Conservation (phyloP, 768 basidiomycete genomes). For the Trametes villosa region DNA sequence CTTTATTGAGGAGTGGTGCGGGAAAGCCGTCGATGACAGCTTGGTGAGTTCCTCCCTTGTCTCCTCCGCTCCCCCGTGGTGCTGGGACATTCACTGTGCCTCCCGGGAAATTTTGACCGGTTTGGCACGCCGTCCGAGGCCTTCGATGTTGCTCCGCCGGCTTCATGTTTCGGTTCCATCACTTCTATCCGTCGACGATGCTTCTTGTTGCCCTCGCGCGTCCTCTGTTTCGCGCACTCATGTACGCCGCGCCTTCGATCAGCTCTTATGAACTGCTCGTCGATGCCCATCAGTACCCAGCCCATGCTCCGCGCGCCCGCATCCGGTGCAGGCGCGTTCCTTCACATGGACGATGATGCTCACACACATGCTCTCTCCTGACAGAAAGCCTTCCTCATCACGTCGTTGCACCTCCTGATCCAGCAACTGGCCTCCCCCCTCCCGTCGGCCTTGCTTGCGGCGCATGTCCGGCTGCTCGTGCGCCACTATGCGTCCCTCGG, state of each 20-base stretch:
- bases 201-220: background rate
- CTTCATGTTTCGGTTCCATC: constrained; percentile 25
- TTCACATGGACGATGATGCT: constrained; percentile 7
- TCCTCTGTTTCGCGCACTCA: constrained; percentile 1
- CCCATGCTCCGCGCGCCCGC: background rate
- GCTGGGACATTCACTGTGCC: background rate
- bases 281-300: constrained; percentile 24
- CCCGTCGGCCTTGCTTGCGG: constrained; percentile 39
- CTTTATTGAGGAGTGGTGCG: constrained; percentile 55
- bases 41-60: constrained; percentile 32
- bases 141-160: constrained; percentile 49
- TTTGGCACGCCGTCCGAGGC: constrained; percentile 27
- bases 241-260: constrained; percentile 8
- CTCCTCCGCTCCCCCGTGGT: background rate
- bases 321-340: background rate
- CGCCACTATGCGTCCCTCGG: constrained; percentile 23
- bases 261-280: constrained; percentile 3
- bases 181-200: background rate
- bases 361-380: constrained; percentile 2
- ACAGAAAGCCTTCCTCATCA: constrained; percentile 35
- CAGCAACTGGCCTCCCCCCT: constrained; percentile 23
- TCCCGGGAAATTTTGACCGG: constrained; percentile 46
- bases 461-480: constrained; percentile 42
- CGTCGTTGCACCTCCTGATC: constrained; percentile 32
- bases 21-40: constrained; percentile 34